phyloP scores from a whole-genome alignment of 306 rosid genomes.

The Prosopis cineraria region DNA sequence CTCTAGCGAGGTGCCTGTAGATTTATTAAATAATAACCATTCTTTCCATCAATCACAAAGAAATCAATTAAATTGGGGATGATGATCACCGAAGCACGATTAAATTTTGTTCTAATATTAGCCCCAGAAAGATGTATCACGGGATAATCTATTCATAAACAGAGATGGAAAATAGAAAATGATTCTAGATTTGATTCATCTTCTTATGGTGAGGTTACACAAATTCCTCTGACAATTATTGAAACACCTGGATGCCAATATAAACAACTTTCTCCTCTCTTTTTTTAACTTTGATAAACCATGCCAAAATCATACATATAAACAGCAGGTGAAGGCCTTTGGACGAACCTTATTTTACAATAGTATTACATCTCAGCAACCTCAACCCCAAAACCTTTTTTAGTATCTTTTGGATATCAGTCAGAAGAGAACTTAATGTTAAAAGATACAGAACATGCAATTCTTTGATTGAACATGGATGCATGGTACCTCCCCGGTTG shows the following conservation, averaged over 20 bases:
- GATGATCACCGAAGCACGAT: background rate
- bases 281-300: conserved; percentile 8
- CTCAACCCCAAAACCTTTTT: conserved; percentile 59
- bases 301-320: conserved; percentile 26
- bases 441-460: conserved; percentile 14
- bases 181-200: background rate
- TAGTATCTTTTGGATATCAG: conserved; percentile 26
- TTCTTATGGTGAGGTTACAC: background rate
- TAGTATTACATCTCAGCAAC: conserved; percentile 76
- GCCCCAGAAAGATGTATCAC: background rate
- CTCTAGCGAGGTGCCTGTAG: background rate
- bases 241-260: conserved; percentile 11
- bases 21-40: too few relatives aligned
- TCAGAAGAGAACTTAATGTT: conserved; percentile 36
- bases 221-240: background rate
- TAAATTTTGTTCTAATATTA: background rate
- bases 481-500: conserved; percentile 35
- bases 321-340: conserved; percentile 58
- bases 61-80: background rate
- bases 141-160: background rate
- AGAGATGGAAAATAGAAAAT: background rate
- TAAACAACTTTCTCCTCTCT: background rate
- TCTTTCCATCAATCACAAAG: background rate
- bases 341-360: conserved; percentile 71
- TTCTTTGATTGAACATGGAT: conserved; percentile 26